Evolutionary conservation across 2,329 filamentous ascomycete genomes (phyloP), one percentile per base, ranked within the genome.

Genomic region (Trichoderma sp.): DNA sequence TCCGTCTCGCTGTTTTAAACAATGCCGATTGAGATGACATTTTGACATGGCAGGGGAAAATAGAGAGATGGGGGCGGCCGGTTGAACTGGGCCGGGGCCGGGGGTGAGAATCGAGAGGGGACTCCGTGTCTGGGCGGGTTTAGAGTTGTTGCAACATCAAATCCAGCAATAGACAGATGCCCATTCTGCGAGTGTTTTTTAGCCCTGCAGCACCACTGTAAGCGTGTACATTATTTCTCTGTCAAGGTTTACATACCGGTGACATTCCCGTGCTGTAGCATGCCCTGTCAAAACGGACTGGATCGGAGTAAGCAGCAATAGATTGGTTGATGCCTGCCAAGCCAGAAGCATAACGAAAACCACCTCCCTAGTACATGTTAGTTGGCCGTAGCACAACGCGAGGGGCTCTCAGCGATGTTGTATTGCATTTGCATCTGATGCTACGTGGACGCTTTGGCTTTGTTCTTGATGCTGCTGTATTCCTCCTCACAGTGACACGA

Each of bases 401-500:
- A 53, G 45, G 45, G 27, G 27, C n/a, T 50, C 45, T 18, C 18
- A 50, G 45, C 16, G 18, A 45, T 45, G 45, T n/a, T 21, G 35
- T 71, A 45, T n/a, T 45, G 41, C 41, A 45, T 45, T n/a, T 71
- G 67, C 67, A 41, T 62, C 67, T 62, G 53, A 62, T 71, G 53
- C 50, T 45, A 71, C 67, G 53, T 14, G 29, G 67, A 24, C 67
- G 18, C 35, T 21, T n/a, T 5, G 3, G 16, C 41, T 45, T 45
- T 45, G 18, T 0, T 45, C 3, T 31, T 3, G 27, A 1, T 12
- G 21, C 27, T 7, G 56, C 18, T n/a, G 16, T 31, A n/a, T 45
- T n/a, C 7, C 38, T 27, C 27, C 27, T 27, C 6, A 4, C n/a
- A 21, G 45, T 53, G n/a, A 21, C 50, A 24, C 50, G 45, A 56